phyloP scores from a whole-genome alignment of 495 filamentous ascomycete genomes.

The Podospora comata region DNA sequence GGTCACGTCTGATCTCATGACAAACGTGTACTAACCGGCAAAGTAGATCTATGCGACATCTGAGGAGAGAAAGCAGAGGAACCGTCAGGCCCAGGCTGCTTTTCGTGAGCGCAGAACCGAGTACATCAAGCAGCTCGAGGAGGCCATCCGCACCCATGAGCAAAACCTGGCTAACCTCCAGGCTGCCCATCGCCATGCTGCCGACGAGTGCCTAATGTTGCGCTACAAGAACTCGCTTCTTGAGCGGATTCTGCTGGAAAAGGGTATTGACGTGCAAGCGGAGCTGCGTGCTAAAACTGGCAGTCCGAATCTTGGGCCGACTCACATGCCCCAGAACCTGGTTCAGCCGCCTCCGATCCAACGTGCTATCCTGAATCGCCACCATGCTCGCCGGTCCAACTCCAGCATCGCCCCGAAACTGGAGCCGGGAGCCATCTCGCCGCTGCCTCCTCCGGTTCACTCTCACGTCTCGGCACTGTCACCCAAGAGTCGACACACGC shows the following conservation, averaged over 20 bases:
- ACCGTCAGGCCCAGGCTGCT: slow-evolving; percentile 93
- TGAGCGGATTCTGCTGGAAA: slow-evolving; percentile 91
- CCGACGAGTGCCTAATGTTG: slow-evolving; percentile 97
- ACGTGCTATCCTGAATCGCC: slow-evolving; percentile 68
- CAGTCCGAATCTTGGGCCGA: slow-evolving; percentile 65
- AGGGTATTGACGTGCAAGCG: slow-evolving; percentile 98
- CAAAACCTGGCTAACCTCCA: slow-evolving; percentile 87
- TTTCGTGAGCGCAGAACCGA: slow-evolving; percentile 96
- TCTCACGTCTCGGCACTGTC: slow-evolving; percentile 46
- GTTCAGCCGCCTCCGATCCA: slow-evolving; percentile 67
- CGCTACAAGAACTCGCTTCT: slow-evolving; percentile 97
- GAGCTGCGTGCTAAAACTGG: slow-evolving; percentile 86
- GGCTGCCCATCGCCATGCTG: slow-evolving; percentile 88
- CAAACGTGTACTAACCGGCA: slow-evolving; percentile 27
- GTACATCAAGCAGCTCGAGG: slow-evolving; percentile 98
- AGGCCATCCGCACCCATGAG: slow-evolving; percentile 96
- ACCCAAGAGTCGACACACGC: slow-evolving; percentile 71
- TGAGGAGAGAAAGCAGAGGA: slow-evolving; percentile 96
- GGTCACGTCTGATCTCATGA: slow-evolving; percentile 9
- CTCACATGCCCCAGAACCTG: slow-evolving; percentile 59
- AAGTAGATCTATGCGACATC: slow-evolving; percentile 93
- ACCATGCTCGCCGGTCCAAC: slow-evolving; percentile 63
- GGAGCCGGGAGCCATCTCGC: slow-evolving; percentile 53
- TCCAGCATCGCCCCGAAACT: slow-evolving; percentile 70
- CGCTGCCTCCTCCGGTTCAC: slow-evolving; percentile 53